Base-by-base conservation (phyloP, 768 basidiomycete species). In the Coprinopsis strossmayeri region DNA sequence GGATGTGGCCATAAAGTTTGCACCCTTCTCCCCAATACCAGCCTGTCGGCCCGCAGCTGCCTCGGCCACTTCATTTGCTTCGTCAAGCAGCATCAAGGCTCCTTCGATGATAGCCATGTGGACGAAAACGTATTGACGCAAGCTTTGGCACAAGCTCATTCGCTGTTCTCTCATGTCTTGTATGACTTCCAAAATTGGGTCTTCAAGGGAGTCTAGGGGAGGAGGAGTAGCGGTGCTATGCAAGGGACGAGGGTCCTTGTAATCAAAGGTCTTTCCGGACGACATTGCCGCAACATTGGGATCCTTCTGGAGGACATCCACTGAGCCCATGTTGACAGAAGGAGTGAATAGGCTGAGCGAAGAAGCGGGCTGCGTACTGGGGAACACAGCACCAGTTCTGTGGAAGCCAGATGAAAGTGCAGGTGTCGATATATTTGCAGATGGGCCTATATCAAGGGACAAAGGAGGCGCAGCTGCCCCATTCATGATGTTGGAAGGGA, bases 141-240 rank as follows among this genome's bases (percentile, higher is more conserved):
- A 68, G 63, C 88, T 95, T 71, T 95, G 94, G 61, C 94, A 95
- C 53, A 96, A 67, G 59, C 90, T 92, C 95, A 98, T 98, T 46
- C 95, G 74, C 67, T 97, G 94, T 64, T 94, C 84, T 38, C 95
- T 77, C 84, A 98, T 91, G 61, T 93, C 90, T 65, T 94, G 91
- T 44, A 97, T 72, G 1, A 96, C 77, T 47, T 81, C 76, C 62
- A 76, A 81, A 34, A 96, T 78, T 2, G 95, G 95, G 40, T 91
- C 85, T 26, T 76, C 73, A 53, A 84, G 81, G 28, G 72, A 70
- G 37, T 79, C 81, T 51, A 90, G 65, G 38, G 72, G 67, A 15
- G 74, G 73, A 2, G 91, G 88, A 11, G 77, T 78, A 34, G 61
- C 57, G 23, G 67, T 65, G 34, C 59, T 63, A 57, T 87, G 81